phyloP scores from a whole-genome alignment of 768 basidiomycete genomes.

The Suillus subaureus region DNA sequence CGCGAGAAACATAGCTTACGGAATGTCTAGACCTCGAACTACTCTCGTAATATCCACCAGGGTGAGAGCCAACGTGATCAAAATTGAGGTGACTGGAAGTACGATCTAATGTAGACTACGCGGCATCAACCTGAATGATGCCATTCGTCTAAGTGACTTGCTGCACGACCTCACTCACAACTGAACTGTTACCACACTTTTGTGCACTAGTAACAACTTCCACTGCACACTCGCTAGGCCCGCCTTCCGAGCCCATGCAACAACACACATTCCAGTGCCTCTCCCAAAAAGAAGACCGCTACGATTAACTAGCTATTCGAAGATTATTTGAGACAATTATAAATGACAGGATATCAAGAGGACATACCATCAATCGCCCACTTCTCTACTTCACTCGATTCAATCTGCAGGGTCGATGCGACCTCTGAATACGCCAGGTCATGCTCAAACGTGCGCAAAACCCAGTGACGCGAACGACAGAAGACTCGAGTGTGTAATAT shows the following conservation, averaged over 20 bases:
- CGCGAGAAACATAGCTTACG: neutral
- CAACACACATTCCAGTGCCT: slow-evolving; percentile 52
- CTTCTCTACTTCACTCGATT: slow-evolving; percentile 69
- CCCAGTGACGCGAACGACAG: slow-evolving; percentile 76
- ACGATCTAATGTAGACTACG: neutral
- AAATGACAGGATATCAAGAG: neutral
- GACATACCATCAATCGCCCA: slow-evolving; percentile 84
- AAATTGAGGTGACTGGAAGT: neutral
- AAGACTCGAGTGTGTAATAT: slow-evolving; percentile 30
- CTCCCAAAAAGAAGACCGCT: slow-evolving; percentile 74
- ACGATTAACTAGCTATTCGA: slow-evolving; percentile 71
- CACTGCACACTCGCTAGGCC: slow-evolving; percentile 67
- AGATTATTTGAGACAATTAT: neutral
- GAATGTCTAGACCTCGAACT: neutral
- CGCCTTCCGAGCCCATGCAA: slow-evolving; percentile 81
- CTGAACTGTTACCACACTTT: slow-evolving; percentile 33
- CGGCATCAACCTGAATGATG: neutral
- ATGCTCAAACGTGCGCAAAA: slow-evolving; percentile 73
- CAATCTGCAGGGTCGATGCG: slow-evolving; percentile 66
- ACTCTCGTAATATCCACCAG: neutral
- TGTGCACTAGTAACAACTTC: slow-evolving; percentile 68
- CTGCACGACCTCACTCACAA: slow-evolving; percentile 24
- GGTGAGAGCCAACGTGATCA: neutral
- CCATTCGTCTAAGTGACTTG: slow-evolving; percentile 6
- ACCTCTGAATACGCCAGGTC: slow-evolving; percentile 73